Percentiles rank a stretch among this genome's conserved stretches.
Evolutionary conservation across 75 land plant species (phyloP).

Genomic region (Larix kaempferi): DNA sequence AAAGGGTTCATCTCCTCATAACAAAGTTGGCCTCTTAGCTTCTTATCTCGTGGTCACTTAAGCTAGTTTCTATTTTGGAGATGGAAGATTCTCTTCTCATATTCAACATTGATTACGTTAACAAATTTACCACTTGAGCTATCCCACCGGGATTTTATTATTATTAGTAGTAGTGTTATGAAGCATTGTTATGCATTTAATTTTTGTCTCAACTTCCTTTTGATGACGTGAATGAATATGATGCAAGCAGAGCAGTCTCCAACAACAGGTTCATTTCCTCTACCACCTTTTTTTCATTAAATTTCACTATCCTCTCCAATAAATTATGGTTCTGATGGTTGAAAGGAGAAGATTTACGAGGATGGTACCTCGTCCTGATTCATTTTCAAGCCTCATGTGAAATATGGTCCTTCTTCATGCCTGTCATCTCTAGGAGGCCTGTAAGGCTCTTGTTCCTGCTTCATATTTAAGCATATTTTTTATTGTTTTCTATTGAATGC

Average conservation of each 20-base stretch:
- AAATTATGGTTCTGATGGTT: background rate
- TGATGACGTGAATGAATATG: too few species aligned
- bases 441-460: constrained; percentile 2
- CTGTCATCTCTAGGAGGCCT: constrained; percentile 4
- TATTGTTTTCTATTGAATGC: too few species aligned
- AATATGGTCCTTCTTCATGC: constrained; percentile 20
- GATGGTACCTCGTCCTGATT: constrained; percentile 25
- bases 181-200: too few species aligned
- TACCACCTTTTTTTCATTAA: constrained; percentile 13
- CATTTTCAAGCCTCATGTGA: constrained; percentile 45
- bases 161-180: background rate
- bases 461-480: background rate
- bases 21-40: too few species aligned
- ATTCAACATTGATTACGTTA: too few species aligned
- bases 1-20: constrained; percentile 12
- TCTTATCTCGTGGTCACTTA: too few species aligned
- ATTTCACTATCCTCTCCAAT: background rate
- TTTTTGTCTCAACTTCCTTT: too few species aligned
- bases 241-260: constrained; percentile 81
- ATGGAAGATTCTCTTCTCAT: too few species aligned
- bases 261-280: constrained; percentile 73
- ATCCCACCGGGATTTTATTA: too few species aligned
- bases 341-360: constrained; percentile 18
- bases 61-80: too few species aligned
- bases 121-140: too few species aligned